Base-by-base conservation (phyloP, 2,329 filamentous ascomycete species). In the Coniochaeta ligniaria region DNA sequence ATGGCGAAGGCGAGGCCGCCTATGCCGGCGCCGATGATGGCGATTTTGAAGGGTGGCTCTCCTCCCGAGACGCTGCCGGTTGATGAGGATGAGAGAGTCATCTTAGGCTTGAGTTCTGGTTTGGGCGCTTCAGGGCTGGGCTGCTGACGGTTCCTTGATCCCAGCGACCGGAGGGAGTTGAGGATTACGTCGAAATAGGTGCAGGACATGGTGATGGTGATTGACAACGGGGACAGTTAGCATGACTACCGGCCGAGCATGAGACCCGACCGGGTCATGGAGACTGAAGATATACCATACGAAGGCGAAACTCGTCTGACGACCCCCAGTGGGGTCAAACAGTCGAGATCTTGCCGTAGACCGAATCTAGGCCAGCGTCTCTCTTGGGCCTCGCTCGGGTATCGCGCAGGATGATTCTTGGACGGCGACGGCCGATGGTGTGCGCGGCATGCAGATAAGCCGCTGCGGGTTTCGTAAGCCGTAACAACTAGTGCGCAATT, bases 1-100 rank as follows among this genome's bases (percentile, higher is more conserved):
- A 71, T 71, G 52, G 70, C 69, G 16, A 70, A 61, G 22, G 68
- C 67, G 35, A 71, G 62, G 4, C 70, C 70, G 16, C 64, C 68
- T 38, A 72, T 71, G 33, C 70, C 68, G 26, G 69, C 70, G 36
- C 69, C 70, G 38, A 41, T 41, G 38, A 41, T 41, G 6, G 38
- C 38, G 38, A 41, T 41, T n/a, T 41, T 41, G 17, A 41, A 41
- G 38, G 38, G 38, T n/a, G 38, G 38, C 17, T 41, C 38, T 11
- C n/a, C n/a, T n/a, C n/a, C n/a, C n/a, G 38, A n/a, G 17, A 41
- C 17, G 38, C 38, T 41, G 38, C 38, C 11, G 9, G n/a, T 16
- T 3, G 38, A 41, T 3, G 38, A 41, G 6, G 9, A 4, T 11
- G 38, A 41, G 38, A n/a, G 38, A 41, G 38, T 9, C 16, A 41